Conservation (phyloP, 345 rosid genomes). For the Draba incana region DNA sequence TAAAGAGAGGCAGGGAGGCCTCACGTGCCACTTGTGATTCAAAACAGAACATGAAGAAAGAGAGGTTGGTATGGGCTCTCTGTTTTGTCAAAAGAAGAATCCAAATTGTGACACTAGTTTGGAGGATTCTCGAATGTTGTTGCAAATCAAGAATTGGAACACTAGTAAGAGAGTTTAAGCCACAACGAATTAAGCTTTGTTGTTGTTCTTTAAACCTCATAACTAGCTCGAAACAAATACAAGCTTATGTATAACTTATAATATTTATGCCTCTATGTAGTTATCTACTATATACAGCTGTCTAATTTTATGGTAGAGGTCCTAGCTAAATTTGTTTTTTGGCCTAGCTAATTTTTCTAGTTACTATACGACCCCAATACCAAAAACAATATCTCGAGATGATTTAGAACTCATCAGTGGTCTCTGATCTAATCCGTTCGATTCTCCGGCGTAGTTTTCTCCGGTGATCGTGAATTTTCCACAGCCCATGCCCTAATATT, state of each 20-base stretch:
- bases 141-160: neutral
- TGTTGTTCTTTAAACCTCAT: neutral
- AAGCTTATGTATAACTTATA: neutral
- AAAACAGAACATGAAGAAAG: no score
- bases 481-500: slow-evolving; percentile 85
- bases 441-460: slow-evolving; percentile 74
- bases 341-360: slow-evolving; percentile 36
- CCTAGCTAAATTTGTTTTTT: slow-evolving; percentile 16
- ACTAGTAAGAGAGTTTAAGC: neutral
- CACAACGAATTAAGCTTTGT: neutral
- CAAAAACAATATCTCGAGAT: slow-evolving; percentile 1
- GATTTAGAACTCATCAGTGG: slow-evolving; percentile 24
- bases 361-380: slow-evolving; percentile 35
- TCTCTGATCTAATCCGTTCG: slow-evolving; percentile 51
- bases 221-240: slow-evolving; percentile 10
- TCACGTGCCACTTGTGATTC: no score
- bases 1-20: neutral
- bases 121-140: no score
- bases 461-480: slow-evolving; percentile 90
- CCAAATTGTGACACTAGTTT: no score
- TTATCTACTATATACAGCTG: slow-evolving; percentile 12
- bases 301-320: slow-evolving; percentile 24
- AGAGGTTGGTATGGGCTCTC: no score
- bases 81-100: no score
- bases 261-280: neutral